These are phyloP conservation scores for Blastobotrys petasosporus DNA, from an alignment of 1,139 yeast species.

Conservation along the genomic window DNA sequence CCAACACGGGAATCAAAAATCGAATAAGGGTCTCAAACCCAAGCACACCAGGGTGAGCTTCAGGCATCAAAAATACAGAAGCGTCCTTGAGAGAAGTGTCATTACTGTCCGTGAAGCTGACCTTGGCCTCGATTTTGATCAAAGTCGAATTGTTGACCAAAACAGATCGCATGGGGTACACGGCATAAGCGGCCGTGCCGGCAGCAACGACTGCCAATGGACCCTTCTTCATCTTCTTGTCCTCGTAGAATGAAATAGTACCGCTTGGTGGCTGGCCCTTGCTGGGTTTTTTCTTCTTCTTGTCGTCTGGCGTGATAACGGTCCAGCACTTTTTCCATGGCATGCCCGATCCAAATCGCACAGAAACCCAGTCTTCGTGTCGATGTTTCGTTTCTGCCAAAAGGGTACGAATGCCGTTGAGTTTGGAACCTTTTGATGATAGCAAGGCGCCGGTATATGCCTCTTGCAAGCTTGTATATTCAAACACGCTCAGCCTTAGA, in stretches of 20 bases:
- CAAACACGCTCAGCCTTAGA: conserved; percentile 70
- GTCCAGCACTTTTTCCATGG: conserved; percentile 96
- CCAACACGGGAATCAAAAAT: conserved; percentile 77
- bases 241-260: conserved; percentile 36
- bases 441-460: conserved; percentile 93
- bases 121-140: conserved; percentile 80
- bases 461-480: conserved; percentile 76
- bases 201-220: conserved; percentile 74
- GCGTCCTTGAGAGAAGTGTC: conserved; percentile 60
- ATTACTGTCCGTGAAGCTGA: conserved; percentile 45
- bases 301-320: conserved; percentile 67
- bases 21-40: conserved; percentile 92
- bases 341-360: conserved; percentile 94
- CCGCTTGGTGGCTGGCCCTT: conserved; percentile 33
- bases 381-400: conserved; percentile 78
- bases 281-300: conserved; percentile 40
- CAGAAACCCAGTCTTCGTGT: conserved; percentile 93
- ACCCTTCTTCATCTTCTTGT: conserved; percentile 51
- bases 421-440: conserved; percentile 77
- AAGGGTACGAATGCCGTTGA: conserved; percentile 80
- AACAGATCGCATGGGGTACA: conserved; percentile 80
- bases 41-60: conserved; percentile 85
- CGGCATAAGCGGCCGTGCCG: conserved; percentile 76
- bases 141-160: conserved; percentile 82
- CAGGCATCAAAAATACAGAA: conserved; percentile 91